Evolutionary conservation across 768 basidiomycete species (phyloP), one percentile per base, ranked within the genome.

Genomic region (Termitomyces sp.): DNA sequence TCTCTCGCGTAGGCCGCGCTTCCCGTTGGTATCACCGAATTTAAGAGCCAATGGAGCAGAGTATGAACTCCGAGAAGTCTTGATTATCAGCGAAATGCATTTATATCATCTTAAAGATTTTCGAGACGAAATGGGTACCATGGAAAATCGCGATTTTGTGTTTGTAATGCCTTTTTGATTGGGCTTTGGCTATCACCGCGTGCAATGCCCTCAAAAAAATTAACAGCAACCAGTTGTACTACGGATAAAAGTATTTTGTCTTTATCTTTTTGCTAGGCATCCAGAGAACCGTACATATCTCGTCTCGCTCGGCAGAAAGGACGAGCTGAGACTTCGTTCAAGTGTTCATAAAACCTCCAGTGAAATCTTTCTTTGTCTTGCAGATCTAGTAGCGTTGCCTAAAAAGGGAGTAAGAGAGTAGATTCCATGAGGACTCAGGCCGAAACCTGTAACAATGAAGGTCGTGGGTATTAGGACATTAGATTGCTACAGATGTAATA

Each of bases 11-110:
- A 88, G 90, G 77, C 79, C 14, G 74, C 75, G 19, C 68, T 80
- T 16, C 86, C 90, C 4, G 90, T 94, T 16, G 79, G 85, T 10
- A 76, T 95, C n/a, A 87, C 84, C 40, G 77, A 80, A 6, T 69
- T 94, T 40, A 76, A 82, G 63, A 83, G 85, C 62, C 68, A 77
- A 59, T 92, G 92, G 85, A 77, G 73, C 51, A 80, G 87, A 63
- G 90, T 88, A 45, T 85, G 66, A 73, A 44, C 10, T 41, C 46
- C 17, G 31, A 11, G 10, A 44, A 12, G n/a, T 35, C 11, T 44
- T 19, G 7, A 44, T 32, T 17, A 35, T 54, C 53, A 25, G 25
- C n/a, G n/a, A n/a, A 27, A 34, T 53, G 25, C 27, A 16, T 8
- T 5, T 37, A 37, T 3, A 4, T 37, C 29, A 29, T 29, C 29